Conservation (phyloP, 2,329 filamentous ascomycete species). For the Alternaria sp. region DNA sequence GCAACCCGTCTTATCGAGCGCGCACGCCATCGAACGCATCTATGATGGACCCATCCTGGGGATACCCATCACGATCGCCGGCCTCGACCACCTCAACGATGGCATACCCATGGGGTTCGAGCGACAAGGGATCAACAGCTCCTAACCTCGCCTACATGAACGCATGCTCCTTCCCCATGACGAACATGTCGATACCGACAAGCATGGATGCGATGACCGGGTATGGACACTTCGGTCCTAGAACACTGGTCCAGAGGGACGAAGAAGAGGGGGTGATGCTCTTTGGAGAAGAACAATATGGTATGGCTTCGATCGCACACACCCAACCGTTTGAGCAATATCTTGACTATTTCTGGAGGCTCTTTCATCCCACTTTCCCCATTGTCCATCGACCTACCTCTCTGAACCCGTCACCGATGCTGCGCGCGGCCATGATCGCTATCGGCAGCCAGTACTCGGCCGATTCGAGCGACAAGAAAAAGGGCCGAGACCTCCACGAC, state of each 20-base stretch:
- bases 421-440: conserved; percentile 54
- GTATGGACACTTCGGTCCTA: conserved; percentile 37
- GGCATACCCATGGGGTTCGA: conserved; percentile 38
- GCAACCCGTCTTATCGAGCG: conserved; percentile 42
- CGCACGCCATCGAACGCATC: conserved; percentile 48
- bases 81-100: conserved; percentile 44
- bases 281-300: conserved; percentile 46
- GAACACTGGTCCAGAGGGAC: conserved; percentile 45
- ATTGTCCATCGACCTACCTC: conserved; percentile 52
- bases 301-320: conserved; percentile 45
- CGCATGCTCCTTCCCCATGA: conserved; percentile 32
- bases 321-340: conserved; percentile 48
- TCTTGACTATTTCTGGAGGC: conserved; percentile 54
- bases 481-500: conserved; percentile 50
- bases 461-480: conserved; percentile 41
- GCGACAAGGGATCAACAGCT: conserved; percentile 37
- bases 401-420: conserved; percentile 49
- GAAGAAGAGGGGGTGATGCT: conserved; percentile 44
- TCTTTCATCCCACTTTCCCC: conserved; percentile 54
- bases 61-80: conserved; percentile 42
- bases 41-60: conserved; percentile 39
- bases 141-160: conserved; percentile 30
- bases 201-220: conserved; percentile 29
- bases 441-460: conserved; percentile 51
- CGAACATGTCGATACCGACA: conserved; percentile 26